Percentiles rank a stretch among this genome's conserved stretches.
phyloP scores from a whole-genome alignment of 139 green algal genomes.

The Chloropicon primus region DNA sequence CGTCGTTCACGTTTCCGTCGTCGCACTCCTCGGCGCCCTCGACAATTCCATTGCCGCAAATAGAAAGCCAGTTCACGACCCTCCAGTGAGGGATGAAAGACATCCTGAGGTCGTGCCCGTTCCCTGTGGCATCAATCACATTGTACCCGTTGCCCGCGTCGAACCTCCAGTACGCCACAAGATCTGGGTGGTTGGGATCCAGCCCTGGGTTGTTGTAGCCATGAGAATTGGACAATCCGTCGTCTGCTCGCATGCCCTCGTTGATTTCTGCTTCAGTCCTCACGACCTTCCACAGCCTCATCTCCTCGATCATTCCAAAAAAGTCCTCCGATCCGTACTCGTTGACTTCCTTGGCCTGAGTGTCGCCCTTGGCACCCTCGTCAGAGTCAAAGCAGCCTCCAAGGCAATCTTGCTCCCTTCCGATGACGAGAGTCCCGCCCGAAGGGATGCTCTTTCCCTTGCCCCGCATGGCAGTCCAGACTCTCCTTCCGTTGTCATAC shows the following conservation, averaged over 20 bases:
- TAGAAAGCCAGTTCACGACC: slow-evolving; percentile 46
- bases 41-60: slow-evolving; percentile 65
- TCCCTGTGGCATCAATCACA: slow-evolving; percentile 53
- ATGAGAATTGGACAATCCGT: slow-evolving; percentile 14
- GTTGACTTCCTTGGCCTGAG: neutral
- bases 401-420: slow-evolving; percentile 70
- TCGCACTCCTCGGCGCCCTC: slow-evolving; percentile 76
- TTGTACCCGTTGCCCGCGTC: slow-evolving; percentile 55
- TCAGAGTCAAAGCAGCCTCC: slow-evolving; percentile 76
- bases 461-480: slow-evolving; percentile 47
- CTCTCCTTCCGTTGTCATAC: slow-evolving; percentile 62
- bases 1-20: slow-evolving; percentile 40
- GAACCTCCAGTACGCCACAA: slow-evolving; percentile 76
- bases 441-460: slow-evolving; percentile 50
- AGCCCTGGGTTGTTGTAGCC: neutral
- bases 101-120: slow-evolving; percentile 54
- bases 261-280: slow-evolving; percentile 51
- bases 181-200: slow-evolving; percentile 22
- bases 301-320: slow-evolving; percentile 60
- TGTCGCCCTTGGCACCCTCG: slow-evolving; percentile 7
- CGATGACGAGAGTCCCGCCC: slow-evolving; percentile 70
- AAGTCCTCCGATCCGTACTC: slow-evolving; percentile 40
- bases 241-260: slow-evolving; percentile 39
- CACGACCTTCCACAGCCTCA: slow-evolving; percentile 61
- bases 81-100: slow-evolving; percentile 43